phyloP scores from a whole-genome alignment of 2,329 filamentous ascomycete species.

The Chrysoporthe austroafricana region DNA sequence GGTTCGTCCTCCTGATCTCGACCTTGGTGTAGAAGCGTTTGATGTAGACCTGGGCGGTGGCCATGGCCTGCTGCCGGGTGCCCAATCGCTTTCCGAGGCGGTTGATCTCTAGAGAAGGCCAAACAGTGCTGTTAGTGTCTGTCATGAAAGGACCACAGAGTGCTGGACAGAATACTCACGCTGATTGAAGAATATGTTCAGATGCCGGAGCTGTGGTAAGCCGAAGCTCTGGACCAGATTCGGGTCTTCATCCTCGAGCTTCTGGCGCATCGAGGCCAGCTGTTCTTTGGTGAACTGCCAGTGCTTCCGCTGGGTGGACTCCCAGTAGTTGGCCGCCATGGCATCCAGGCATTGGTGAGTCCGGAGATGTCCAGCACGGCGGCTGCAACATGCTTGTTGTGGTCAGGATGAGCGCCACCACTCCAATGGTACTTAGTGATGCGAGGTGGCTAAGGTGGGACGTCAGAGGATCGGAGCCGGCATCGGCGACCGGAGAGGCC shows the following conservation, averaged over 20 bases:
- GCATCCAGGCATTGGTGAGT: slow-evolving; percentile 20
- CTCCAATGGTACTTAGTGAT: too few relatives aligned
- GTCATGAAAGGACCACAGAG: neutral
- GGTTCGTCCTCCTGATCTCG: slow-evolving; percentile 90
- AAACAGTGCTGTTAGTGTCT: slow-evolving; percentile 14
- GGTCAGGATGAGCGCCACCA: neutral
- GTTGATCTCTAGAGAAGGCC: slow-evolving; percentile 64
- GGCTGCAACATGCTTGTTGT: slow-evolving; percentile 14
- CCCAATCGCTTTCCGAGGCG: slow-evolving; percentile 83
- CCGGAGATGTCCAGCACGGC: neutral
- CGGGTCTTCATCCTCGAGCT: slow-evolving; percentile 76
- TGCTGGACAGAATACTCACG: slow-evolving; percentile 58
- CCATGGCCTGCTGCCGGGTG: slow-evolving; percentile 87
- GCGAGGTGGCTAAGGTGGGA: neutral
- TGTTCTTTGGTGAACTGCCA: slow-evolving; percentile 91
- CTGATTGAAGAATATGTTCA: slow-evolving; percentile 91
- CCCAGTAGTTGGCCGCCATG: slow-evolving; percentile 98
- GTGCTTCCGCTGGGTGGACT: slow-evolving; percentile 84
- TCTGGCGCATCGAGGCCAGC: slow-evolving; percentile 73
- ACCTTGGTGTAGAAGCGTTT: slow-evolving; percentile 92
- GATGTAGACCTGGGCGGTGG: slow-evolving; percentile 92
- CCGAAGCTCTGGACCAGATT: slow-evolving; percentile 77
- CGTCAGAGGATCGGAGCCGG: slow-evolving; percentile 32
- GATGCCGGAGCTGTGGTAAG: slow-evolving; percentile 77
- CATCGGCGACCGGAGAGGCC: slow-evolving; percentile 12